Base-by-base conservation (phyloP, 1,284 basidiomycete species). In the Apiotrichum gracile region DNA sequence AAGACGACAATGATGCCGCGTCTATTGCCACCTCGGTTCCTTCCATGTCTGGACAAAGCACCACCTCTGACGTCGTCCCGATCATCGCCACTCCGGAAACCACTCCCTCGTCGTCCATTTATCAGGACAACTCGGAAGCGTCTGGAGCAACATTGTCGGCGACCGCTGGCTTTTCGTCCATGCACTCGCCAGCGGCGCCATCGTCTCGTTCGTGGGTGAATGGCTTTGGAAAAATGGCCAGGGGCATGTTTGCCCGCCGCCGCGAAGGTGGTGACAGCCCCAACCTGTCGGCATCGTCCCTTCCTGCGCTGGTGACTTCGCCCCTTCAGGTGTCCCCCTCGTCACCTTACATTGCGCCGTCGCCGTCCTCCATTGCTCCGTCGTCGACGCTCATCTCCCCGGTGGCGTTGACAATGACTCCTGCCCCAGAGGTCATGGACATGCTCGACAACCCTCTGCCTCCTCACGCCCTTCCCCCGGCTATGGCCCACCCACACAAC, bases 181-280 rank as follows among this genome's bases (percentile, higher is more conserved):
- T 57, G 24, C 31, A 10, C 12, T 31, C 31, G 12, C 40, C 47
- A 13, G 40, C 47, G 8, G 54, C 50, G 14, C 52, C 50, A 6
- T 52, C 61, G 24, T 54, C 59, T 12, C 49, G 61, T 8, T 66
- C 66, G 31, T 72, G 70, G 70, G 65, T 65, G 7, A 62, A 62
- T 14, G 60, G 64, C 31, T 61, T 72, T 47, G 65, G 68, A 22
- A 70, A 70, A 51, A 61, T 73, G 57, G 69, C 69, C 21, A 3
- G 61, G 13, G 62, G 64, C 40, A 61, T 64, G 10, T 60, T 62
- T 54, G 52, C 52, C 3, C 55, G 63, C 31, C 58, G 58, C 21
- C 58, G 50, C 16, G 61, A 58, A 22, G 55, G 59, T n/a, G 59
- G 59, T n/a, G 59, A 61, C 26, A 51, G 38, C 43, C 55, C 41